These are phyloP conservation scores for Graphium sp. DNA, from an alignment of 2,329 filamentous ascomycete genomes.

Conservation along the genomic window DNA sequence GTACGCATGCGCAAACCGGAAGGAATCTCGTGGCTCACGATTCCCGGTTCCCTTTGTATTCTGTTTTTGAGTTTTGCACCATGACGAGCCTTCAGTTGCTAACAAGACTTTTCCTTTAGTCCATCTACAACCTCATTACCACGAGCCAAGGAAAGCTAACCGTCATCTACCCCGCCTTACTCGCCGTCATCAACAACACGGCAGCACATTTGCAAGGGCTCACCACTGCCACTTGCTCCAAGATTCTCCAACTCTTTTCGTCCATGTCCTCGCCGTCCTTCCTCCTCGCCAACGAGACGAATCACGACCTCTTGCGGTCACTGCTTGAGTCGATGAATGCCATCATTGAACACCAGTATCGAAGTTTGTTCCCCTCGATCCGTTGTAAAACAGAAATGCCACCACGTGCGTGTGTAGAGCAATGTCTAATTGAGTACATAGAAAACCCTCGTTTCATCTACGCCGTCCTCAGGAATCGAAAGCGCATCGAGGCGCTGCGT, in stretches of 20 bases:
- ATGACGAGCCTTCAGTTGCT: slow-evolving; percentile 8
- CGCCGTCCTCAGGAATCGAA: slow-evolving; percentile 61
- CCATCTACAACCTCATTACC: slow-evolving; percentile 82
- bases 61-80: not conserved
- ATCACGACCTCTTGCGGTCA: slow-evolving; percentile 65
- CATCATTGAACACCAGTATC: slow-evolving; percentile 77
- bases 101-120: slow-evolving; percentile 29
- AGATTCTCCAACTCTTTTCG: slow-evolving; percentile 71
- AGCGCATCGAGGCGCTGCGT: slow-evolving; percentile 69
- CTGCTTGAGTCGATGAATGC: slow-evolving; percentile 80
- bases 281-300: slow-evolving; percentile 78
- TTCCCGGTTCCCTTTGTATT: no score
- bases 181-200: slow-evolving; percentile 89
- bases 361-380: slow-evolving; percentile 36
- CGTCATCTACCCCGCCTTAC: slow-evolving; percentile 77
- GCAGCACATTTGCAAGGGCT: slow-evolving; percentile 69
- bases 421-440: slow-evolving; percentile 18
- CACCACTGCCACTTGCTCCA: slow-evolving; percentile 58
- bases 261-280: slow-evolving; percentile 93
- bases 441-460: slow-evolving; percentile 73
- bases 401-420: not conserved
- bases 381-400: no score
- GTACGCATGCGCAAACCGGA: slow-evolving; percentile 28
- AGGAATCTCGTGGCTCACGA: no score
- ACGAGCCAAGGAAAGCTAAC: slow-evolving; percentile 80